Percentiles rank a stretch among this genome's conserved stretches.
Conservation (phyloP, 208 protist species). For the Lotmaria passim region DNA sequence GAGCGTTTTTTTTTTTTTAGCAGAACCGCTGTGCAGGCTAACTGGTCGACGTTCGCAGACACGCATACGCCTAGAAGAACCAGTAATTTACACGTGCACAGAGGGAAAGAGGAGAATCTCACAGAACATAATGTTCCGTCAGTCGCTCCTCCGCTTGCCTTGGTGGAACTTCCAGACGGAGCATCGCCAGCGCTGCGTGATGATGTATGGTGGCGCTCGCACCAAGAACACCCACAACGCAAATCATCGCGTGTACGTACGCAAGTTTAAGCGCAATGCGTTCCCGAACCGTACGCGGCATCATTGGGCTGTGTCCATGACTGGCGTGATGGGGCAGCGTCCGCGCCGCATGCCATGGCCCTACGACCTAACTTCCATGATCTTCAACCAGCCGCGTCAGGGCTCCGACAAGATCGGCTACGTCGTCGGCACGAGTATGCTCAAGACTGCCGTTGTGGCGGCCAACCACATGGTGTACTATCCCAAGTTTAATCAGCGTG, state of each 20-base stretch:
- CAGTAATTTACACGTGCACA: no score
- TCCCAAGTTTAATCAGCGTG: constrained; percentile 93
- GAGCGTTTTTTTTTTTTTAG: no score
- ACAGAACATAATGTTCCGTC: constrained; percentile 82
- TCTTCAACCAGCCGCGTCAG: constrained; percentile 91
- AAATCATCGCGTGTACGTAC: constrained; percentile 88
- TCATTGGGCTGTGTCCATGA: constrained; percentile 93
- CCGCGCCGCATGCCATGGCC: constrained; percentile 93
- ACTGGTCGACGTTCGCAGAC: no score
- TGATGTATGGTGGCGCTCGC: constrained; percentile 91
- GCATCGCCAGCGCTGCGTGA: constrained; percentile 84
- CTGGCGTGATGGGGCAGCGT: constrained; percentile 81
- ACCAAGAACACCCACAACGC: constrained; percentile 90
- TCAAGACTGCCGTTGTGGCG: constrained; percentile 91
- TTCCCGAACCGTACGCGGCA: constrained; percentile 92
- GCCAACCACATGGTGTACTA: constrained; percentile 94
- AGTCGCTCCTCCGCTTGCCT: constrained; percentile 61
- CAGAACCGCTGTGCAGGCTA: no score
- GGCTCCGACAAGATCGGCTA: constrained; percentile 94
- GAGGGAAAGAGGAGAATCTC: no score
- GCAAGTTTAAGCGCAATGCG: constrained; percentile 89
- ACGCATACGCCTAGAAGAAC: no score
- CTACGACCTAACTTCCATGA: constrained; percentile 92
- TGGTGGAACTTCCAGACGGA: constrained; percentile 95
- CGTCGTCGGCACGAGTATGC: constrained; percentile 92